Base-by-base conservation (phyloP, 2,329 filamentous ascomycete genomes). In the Thielaviopsis euricoi region DNA sequence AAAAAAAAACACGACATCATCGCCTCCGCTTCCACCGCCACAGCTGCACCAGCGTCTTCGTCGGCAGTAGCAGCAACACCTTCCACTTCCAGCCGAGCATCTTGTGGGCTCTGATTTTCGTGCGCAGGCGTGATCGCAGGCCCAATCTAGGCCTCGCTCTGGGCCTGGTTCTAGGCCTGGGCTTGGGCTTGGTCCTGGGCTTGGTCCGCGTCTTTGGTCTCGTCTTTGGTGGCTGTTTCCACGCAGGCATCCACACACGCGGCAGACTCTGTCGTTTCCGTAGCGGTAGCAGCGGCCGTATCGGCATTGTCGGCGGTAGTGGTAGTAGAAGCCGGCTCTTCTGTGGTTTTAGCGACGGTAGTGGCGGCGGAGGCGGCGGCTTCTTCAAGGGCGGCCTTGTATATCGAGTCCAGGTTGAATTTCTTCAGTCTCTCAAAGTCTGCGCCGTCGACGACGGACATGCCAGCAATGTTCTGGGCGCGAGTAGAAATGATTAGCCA, bases 361-460 rank as follows among this genome's bases (percentile, higher is more conserved):
- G n/a, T n/a, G n/a, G n/a, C n/a, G n/a, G n/a, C n/a, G n/a, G 58
- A 25, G 40, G 3, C n/a, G 13, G 52, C 52, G 15, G 50, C 40
- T 37, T 52, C 55, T 19, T 60, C 43, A n/a, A 60, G 22, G 17
- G 60, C 61, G 60, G 64, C 62, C 58, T 74, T 73, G 66, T 86
- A 87, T 23, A 91, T 77, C 68, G 89, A 86, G 58, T 84, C 81
- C 46, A 94, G 70, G 68, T 93, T 93, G 71, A 83, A 91, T 63
- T 81, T 79, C 71, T 87, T 90, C 61, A 90, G 74, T 52, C 74
- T 73, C 54, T 89, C 85, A 76, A 84, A 93, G 65, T 87, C 81
- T 50, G 65, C 67, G 15, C 79, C 76, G 61, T 82, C 81, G 3
- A 93, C 85, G 37, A 93, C 86, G 62, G 86, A 88, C 74, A 93